Evolutionary conservation across 371 early-diverging fungal species (phyloP).

Genomic region (Mortierella sp.): DNA sequence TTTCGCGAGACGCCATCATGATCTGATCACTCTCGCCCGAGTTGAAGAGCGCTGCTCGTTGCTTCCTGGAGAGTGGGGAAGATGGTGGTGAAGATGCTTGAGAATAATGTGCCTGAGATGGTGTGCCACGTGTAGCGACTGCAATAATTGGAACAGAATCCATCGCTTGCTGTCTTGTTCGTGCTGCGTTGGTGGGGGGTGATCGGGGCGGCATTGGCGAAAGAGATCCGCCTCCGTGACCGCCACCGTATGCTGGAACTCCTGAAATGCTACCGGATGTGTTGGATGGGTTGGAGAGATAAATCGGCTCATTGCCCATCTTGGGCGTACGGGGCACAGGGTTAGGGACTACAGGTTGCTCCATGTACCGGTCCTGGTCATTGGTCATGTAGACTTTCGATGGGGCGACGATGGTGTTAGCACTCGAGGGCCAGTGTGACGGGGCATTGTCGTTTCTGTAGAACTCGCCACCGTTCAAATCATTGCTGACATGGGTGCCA

Average conservation of each 20-base stretch:
- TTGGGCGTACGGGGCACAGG: slow-evolving; percentile 39
- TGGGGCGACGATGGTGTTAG: slow-evolving; percentile 21
- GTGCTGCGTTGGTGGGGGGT: slow-evolving; percentile 3
- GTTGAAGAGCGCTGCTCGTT: slow-evolving; percentile 7
- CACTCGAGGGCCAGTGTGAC: slow-evolving; percentile 26
- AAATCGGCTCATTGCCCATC: slow-evolving; percentile 15
- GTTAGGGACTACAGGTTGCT: slow-evolving; percentile 31
- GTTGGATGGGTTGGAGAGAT: slow-evolving; percentile 17
- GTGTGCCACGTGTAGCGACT: slow-evolving; percentile 23
- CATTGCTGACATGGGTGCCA: slow-evolving; percentile 1
- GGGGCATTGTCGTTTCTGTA: slow-evolving; percentile 21
- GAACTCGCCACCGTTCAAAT: too few species aligned
- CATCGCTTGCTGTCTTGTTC: neutral
- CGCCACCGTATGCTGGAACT: too few species aligned
- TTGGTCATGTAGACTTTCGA: slow-evolving; percentile 9
- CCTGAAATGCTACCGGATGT: too few species aligned
- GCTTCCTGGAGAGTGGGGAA: slow-evolving; percentile 14
- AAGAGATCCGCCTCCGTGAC: slow-evolving; percentile 11
- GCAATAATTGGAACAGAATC: slow-evolving; percentile 25
- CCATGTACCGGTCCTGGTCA: slow-evolving; percentile 22
- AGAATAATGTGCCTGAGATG: slow-evolving; percentile 18
- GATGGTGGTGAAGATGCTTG: slow-evolving; percentile 8
- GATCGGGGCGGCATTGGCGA: slow-evolving; percentile 36
- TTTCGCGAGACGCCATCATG: slow-evolving; percentile 18
- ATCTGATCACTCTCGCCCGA: slow-evolving; percentile 29